Base-by-base conservation (phyloP, 73 alveolate genomes). In the Paramecium sexaurelia region DNA sequence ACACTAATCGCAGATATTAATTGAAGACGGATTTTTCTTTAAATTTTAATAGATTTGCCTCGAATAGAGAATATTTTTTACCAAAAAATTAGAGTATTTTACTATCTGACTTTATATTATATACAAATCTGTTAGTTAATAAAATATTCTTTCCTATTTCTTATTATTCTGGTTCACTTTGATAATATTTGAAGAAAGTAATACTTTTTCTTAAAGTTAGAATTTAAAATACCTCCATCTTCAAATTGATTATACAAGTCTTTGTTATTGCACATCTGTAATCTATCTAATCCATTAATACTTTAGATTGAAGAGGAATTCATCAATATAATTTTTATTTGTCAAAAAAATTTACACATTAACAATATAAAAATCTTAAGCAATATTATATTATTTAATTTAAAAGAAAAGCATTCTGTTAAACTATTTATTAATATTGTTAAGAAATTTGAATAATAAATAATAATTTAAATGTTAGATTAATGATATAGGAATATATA, bases 11-110 rank as follows among this genome's bases (percentile, higher is more conserved):
- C 91, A 26, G 51, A 43, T 10, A 88, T 20, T 8, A n/a, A 67
- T 41, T 24, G 36, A 27, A 88, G 32, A 26, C 83, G 66, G 17
- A 88, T 88, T 33, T 82, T 75, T 27, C 94, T 75, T 55, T 88
- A 40, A 19, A 88, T 69, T 24, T 73, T 73, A 3, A 35, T 36
- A 33, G 33, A 35, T 17, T 73, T 73, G 1, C 43, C 68, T 26
- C 32, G 41, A 24, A 9, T 22, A 43, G 5, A 17, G 7, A 41
- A 78, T 78, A 26, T 29, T 73, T n/a, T 17, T 73, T 78, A 78
- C 90, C 90, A 19, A 78, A 71, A 71, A 35, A 71, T 71, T 71
- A 36, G 17, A 35, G 11, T 35, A 71, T 35, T 37, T 35, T 78
- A 20, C 55, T 78, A 78, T 78, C 90, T 6, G 41, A 39, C 19